Evolutionary conservation across 176 grass and related monocot species (phyloP), one percentile per base, ranked within the genome.

Genomic region (maize (Zea mays)): DNA sequence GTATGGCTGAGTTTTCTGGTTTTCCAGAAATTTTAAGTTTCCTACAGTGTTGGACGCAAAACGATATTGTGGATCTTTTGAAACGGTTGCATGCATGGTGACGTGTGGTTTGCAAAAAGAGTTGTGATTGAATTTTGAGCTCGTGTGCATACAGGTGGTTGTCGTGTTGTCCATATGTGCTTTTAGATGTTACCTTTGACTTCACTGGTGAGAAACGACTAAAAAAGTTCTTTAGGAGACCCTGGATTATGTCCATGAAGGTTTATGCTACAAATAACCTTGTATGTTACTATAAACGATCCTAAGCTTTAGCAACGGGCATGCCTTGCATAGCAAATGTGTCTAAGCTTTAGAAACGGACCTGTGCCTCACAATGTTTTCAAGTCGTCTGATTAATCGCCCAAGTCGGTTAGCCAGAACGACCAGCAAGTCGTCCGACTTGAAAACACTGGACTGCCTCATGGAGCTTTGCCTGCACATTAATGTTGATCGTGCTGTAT

Each of bases 251-350:
- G n/a, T 7, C 8, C 48, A 7, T 65, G 13, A 5, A 35, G 10
- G 40, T 10, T 72, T 45, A 8, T 72, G 13, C 39, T 83, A 5
- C 4, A 33, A 37, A 77, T 50, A 55, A n/a, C 14, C 4, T 6
- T 78, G 10, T n/a, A 9, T 65, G 33, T 38, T 78, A 65, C 75
- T 66, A 66, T 78, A 66, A 66, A 78, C 15, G 46, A 54, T 27
- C 47, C 17, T 8, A 50, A 14, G 67, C 19, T 69, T 20, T 12
- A 11, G 42, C 27, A 69, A 21, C 2, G 10, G 66, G 27, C 65
- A 11, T 21, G 41, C 5, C 10, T 42, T 14, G 2, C 2, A 5
- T 42, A 70, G 10, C 19, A 68, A 59, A 56, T 71, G 37, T 52
- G 45, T 15, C 3, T 27, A 49, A 12, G 61, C 42, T 74, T 50